Base-by-base conservation (phyloP, 768 basidiomycete species). In the Lactifluus subvellereus region DNA sequence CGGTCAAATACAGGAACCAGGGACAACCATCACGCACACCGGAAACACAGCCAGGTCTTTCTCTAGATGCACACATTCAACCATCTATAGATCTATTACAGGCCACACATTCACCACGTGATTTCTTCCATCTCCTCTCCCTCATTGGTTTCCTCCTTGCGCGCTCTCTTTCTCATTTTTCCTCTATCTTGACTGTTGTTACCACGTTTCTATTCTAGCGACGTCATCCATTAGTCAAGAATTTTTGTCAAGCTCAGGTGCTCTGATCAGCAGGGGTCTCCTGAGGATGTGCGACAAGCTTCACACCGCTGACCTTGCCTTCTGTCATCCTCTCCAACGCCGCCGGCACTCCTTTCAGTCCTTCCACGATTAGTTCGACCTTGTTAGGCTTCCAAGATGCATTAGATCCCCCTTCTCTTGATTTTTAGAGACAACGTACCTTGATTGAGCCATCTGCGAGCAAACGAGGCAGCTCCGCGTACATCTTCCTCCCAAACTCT, bases 231-330 rank as follows among this genome's bases (percentile, higher is more conserved):
- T 40, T 40, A 11, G 13, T 40, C 14, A 11, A 11, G 38, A 40
- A 40, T 13, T 3, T 40, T 40, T 13, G 14, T 13, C 38, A 38
- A 40, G 53, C 37, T 7, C 40, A 6, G 4, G 9, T 11, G 22
- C 22, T 54, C 32, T 20, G 48, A 35, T n/a, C 43, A 22, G n/a
- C 47, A 38, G 58, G 49, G 9, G 58, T 51, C 22, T 56, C 59
- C 49, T 30, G 13, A 57, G 33, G 52, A 20, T 9, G 66, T 27
- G 58, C 69, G 13, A 73, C 57, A 5, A 73, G 51, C 59, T 73
- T 73, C 10, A 67, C 57, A 5, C 70, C 72, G 48, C 71, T 72
- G 49, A 71, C 69, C 43, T 49, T 57, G 20, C 70, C 62, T 2
- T 27, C 59, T 33, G 43, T 16, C 20, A 71, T 18, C 42, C 64